Evolutionary conservation across 352 stramenopile genomes (phyloP).

Genomic region (Pythium coloratum): DNA sequence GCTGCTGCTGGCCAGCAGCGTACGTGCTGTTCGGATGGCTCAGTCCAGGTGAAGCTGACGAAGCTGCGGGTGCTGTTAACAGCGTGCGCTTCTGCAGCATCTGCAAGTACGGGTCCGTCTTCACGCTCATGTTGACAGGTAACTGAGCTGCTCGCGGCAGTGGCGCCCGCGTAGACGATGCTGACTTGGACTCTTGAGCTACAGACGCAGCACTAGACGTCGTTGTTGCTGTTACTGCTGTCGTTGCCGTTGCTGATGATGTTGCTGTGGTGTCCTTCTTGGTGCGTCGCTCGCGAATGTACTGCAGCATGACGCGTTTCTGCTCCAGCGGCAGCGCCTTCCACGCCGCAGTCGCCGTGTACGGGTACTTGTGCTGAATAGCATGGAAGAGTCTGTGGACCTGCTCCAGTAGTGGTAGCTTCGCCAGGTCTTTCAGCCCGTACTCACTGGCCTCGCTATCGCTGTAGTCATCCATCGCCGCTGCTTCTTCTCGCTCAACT

Average conservation of each 20-base stretch:
- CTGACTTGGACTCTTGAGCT: no score
- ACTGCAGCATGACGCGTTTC: slow-evolving; percentile 79
- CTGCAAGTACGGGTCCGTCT: slow-evolving; percentile 70
- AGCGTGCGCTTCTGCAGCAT: slow-evolving; percentile 77
- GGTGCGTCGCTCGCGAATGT: slow-evolving; percentile 60
- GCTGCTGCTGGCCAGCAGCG: slow-evolving; percentile 38
- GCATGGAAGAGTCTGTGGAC: slow-evolving; percentile 84
- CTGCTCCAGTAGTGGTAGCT: slow-evolving; percentile 78
- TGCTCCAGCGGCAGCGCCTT: slow-evolving; percentile 71
- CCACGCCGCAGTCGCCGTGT: slow-evolving; percentile 83
- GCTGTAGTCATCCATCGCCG: slow-evolving; percentile 10
- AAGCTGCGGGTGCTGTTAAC: slow-evolving; percentile 22
- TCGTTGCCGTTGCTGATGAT: not conserved
- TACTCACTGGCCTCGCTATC: slow-evolving; percentile 58
- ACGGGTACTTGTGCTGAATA: slow-evolving; percentile 80
- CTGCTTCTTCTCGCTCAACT: slow-evolving; percentile 3
- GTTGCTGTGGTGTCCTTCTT: slow-evolving; percentile 39
- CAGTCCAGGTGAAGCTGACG: not conserved
- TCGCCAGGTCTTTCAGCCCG: slow-evolving; percentile 60
- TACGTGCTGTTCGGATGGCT: slow-evolving; percentile 67
- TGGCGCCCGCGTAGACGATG: not conserved
- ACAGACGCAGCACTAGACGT: no score
- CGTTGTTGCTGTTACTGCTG: slow-evolving; percentile 8
- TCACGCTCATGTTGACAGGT: slow-evolving; percentile 26
- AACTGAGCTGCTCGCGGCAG: not conserved